A percentile compares a stretch with the other conserved stretches of the same genome.
Evolutionary conservation across 1,139 yeast genomes (phyloP).

Genomic region (Yamadazyma jaroonii): DNA sequence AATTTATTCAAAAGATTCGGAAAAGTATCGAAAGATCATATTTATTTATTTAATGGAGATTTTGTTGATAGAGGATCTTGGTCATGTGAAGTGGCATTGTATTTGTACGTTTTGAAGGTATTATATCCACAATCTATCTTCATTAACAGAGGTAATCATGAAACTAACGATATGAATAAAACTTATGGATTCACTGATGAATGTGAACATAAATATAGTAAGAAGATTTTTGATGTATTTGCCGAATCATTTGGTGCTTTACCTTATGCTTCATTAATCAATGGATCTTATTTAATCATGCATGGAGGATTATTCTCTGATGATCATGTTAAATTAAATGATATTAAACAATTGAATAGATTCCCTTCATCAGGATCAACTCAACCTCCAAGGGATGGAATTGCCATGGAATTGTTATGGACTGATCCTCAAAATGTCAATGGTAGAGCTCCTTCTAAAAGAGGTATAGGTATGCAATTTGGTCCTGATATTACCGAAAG

Average conservation of each 20-base stretch:
- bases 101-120: conserved; percentile 75
- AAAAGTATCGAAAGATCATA: conserved; percentile 60
- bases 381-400: conserved; percentile 89
- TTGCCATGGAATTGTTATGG: conserved; percentile 97
- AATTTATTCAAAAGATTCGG: conserved; percentile 79
- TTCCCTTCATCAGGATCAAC: conserved; percentile 52
- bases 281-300: conserved; percentile 75
- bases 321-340: conserved; percentile 67
- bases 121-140: conserved; percentile 70
- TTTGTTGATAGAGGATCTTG: conserved; percentile 98
- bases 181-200: conserved; percentile 97
- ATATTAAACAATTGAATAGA: conserved; percentile 70
- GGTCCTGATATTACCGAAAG: conserved; percentile 91
- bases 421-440: conserved; percentile 84
- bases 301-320: conserved; percentile 94
- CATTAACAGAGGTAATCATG: conserved; percentile 94
- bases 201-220: conserved; percentile 85
- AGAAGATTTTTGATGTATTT: conserved; percentile 79
- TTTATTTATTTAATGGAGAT: conserved; percentile 91
- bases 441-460: conserved; percentile 85
- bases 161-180: conserved; percentile 94
- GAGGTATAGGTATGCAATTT: conserved; percentile 95
- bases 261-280: conserved; percentile 84
- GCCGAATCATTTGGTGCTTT: conserved; percentile 82
- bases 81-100: conserved; percentile 94